Evolutionary conservation across 768 basidiomycete genomes (phyloP).

Genomic region (Scleroderma citrinum): DNA sequence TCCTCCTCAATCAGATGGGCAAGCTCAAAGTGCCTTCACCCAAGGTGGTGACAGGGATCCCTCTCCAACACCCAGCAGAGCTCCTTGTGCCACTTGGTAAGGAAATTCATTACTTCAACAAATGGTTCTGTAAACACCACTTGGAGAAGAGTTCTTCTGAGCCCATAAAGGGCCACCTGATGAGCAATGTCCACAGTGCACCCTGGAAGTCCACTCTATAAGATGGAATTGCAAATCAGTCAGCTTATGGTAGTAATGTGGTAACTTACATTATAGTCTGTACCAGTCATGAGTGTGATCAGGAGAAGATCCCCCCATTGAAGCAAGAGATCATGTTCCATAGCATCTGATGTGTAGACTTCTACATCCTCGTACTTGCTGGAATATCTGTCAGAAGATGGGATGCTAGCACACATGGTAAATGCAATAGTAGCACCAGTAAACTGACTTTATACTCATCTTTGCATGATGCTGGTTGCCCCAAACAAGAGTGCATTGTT

Average conservation of each 20-base stretch:
- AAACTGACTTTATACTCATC: background rate
- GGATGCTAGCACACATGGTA: background rate
- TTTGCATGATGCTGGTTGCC: background rate
- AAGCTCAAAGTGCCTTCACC: background rate
- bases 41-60: background rate
- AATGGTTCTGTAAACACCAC: background rate
- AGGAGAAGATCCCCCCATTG: background rate
- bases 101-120: background rate
- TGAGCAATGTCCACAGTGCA: background rate
- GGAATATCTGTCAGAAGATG: no score
- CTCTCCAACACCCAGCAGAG: no score
- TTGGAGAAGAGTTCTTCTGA: background rate
- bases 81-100: background rate
- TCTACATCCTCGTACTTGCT: background rate
- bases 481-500: constrained; percentile 4
- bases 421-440: background rate
- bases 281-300: background rate
- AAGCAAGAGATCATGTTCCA: background rate
- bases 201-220: background rate
- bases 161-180: background rate
- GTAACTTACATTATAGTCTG: background rate
- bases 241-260: background rate
- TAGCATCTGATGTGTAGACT: background rate
- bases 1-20: background rate
- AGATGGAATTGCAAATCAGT: background rate